These are phyloP conservation scores for Aspergillus conjunctus DNA, from an alignment of 495 filamentous ascomycete species.

Conservation along the genomic window DNA sequence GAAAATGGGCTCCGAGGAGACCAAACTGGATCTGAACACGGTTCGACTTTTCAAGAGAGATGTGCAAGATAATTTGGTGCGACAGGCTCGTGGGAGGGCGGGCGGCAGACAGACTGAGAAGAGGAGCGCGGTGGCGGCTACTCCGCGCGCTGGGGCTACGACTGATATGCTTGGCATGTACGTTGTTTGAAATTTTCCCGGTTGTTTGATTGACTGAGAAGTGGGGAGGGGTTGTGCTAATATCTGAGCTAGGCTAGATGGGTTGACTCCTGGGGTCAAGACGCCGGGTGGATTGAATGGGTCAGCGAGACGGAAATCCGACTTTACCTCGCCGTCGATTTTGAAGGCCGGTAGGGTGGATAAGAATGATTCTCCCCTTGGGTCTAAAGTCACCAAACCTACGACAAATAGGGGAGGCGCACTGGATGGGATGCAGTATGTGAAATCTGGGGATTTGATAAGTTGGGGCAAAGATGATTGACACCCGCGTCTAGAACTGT, in stretches of 20 bases:
- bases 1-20: constrained; percentile 81
- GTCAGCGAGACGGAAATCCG: constrained; percentile 63
- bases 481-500: constrained; percentile 44
- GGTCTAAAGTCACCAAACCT: constrained; percentile 29
- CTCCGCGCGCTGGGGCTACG: constrained; percentile 62
- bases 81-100: constrained; percentile 63
- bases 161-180: constrained; percentile 85
- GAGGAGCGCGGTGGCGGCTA: constrained; percentile 55
- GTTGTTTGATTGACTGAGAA: too few relatives aligned
- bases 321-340: constrained; percentile 58
- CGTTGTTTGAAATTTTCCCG: constrained; percentile 25
- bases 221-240: constrained; percentile 1
- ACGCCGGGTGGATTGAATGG: constrained; percentile 50
- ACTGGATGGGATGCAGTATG: constrained; percentile 37
- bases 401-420: constrained; percentile 24
- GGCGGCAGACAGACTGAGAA: constrained; percentile 60
- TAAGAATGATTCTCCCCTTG: constrained; percentile 36
- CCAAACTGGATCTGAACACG: constrained; percentile 66
- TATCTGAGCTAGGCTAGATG: constrained; percentile 65
- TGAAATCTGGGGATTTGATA: background rate
- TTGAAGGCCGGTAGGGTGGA: constrained; percentile 53
- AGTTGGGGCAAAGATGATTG: constrained; percentile 5
- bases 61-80: constrained; percentile 79
- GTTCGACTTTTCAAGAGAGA: constrained; percentile 80
- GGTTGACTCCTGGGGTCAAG: constrained; percentile 61